Conservation (phyloP, 768 basidiomycete genomes). For the Solioccasus polychromus region DNA sequence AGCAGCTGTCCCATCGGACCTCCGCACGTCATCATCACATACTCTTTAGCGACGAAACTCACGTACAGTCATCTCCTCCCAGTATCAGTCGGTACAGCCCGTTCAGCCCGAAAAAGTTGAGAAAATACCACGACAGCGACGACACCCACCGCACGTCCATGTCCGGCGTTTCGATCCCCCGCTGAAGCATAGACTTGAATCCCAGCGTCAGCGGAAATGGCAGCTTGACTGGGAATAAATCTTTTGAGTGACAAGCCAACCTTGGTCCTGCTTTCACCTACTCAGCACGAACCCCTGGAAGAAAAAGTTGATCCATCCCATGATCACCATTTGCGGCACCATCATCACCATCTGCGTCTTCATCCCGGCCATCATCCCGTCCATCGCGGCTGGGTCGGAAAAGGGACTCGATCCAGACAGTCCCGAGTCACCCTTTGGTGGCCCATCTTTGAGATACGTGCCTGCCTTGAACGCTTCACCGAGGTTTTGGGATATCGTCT, state of each 20-base stretch:
- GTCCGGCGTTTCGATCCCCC: slow-evolving; percentile 91
- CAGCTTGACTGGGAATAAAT: slow-evolving; percentile 66
- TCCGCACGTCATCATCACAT: slow-evolving; percentile 14
- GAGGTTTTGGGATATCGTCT: slow-evolving; percentile 71
- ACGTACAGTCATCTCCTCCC: slow-evolving; percentile 83
- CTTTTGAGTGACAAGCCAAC: not conserved
- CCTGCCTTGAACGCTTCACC: slow-evolving; percentile 71
- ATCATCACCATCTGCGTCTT: slow-evolving; percentile 99
- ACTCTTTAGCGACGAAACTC: slow-evolving; percentile 6
- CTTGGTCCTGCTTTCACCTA: slow-evolving; percentile 43
- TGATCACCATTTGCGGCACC: slow-evolving; percentile 97
- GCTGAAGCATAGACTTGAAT: slow-evolving; percentile 97
- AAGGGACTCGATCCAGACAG: slow-evolving; percentile 74
- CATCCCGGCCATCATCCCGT: slow-evolving; percentile 98
- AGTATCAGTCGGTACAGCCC: slow-evolving; percentile 93
- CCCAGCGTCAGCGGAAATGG: slow-evolving; percentile 96
- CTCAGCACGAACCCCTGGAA: slow-evolving; percentile 98
- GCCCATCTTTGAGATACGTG: slow-evolving; percentile 82
- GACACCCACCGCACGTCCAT: slow-evolving; percentile 99
- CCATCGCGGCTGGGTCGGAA: slow-evolving; percentile 89
- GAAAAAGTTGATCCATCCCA: slow-evolving; percentile 99
- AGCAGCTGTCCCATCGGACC: slow-evolving; percentile 52
- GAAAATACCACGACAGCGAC: slow-evolving; percentile 98
- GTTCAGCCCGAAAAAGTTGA: slow-evolving; percentile 97
- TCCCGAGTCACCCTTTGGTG: slow-evolving; percentile 61